Base-by-base conservation (phyloP, 169 alveolate genomes). In the Plasmodium relictum region DNA sequence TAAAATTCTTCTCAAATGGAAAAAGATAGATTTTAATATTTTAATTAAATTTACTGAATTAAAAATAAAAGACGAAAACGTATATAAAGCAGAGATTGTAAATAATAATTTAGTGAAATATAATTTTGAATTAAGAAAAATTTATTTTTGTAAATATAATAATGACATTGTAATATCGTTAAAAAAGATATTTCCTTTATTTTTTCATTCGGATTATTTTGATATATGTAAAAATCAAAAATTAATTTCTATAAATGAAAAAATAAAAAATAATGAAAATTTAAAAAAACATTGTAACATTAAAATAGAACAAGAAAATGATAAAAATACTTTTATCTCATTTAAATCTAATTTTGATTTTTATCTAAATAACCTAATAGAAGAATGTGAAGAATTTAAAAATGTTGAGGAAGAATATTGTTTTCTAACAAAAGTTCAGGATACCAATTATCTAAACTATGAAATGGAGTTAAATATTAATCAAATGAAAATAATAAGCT, bases 121-220 rank as follows among this genome's bases (percentile, higher is more conserved):
- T 65, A 80, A 80, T 70, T 66, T 80, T 41, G 41, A 20, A 12
- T 6, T 80, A 26, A 80, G 83, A 58, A 80, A 80, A 80, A 22
- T 37, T 1, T n/a, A 65, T 22, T 50, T 80, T 31, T 80, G 76
- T 39, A 80, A 80, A 31, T 59, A 59, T 70, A 80, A 65, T 54
- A 58, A 70, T 65, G 59, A 80, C 20, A 66, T 80, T 41, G 52
- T 66, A 20, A 42, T 42, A 18, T 24, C 4, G 20, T 42, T 80
- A 24, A 65, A 26, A 70, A 80, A 44, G 22, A 8, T 39, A 8
- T 68, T 31, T 9, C 9, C 66, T n/a, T 3, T 74, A 20, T 39
- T 9, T 41, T 39, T 14, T 59, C 45, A 58, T 24, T 14, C 41
- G 22, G 8, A 31, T 56, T 59, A 16, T n/a, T 39, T n/a, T 59